Base-by-base conservation (phyloP, 1,284 basidiomycete species). In the Apiotrichum laibachii region DNA sequence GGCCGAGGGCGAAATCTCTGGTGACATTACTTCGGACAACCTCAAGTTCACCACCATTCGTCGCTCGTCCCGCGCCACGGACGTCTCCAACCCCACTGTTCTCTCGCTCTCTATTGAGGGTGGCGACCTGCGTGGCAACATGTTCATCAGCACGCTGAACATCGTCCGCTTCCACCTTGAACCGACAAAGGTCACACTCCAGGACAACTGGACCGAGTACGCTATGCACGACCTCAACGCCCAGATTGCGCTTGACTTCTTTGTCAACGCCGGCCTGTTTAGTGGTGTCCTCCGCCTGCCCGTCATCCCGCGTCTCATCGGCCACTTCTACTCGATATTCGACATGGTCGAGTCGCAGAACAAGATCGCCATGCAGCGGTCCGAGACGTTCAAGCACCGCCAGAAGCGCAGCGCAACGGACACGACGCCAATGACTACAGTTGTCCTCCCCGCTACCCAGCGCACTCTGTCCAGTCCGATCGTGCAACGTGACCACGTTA, bases 101-200 rank as follows among this genome's bases (percentile, higher is more conserved):
- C 77, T 94, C 52, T 85, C 89, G 63, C 80, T 94, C 53, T 82
- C 81, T 13, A 84, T 94, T 80, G 87, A 86, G 5, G 90, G 85
- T 64, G 90, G 88, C 5, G 81, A 85, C 39, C 72, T 92, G 61
- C 81, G 85, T 53, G 82, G 85, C 13, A 82, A 83, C 35, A 77
- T 92, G 26, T 86, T 89, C 70, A 88, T 90, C 15, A 89, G 90
- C 60, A 86, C 87, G 68, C 85, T 88, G 65, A 85, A 84, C 64
- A 78, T 93, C 35, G 77, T 92, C 33, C 84, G 88, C 57, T 91
- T 92, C 74, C 84, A 87, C 88, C 87, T 90, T 26, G 87, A 89
- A 68, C 90, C 92, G 0, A 76, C 91, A 34, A 81, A 84, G 57
- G 83, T 92, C 53, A 84, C 85, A 50, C 85, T 92, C 46, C 85